Conservation (phyloP, 1,284 basidiomycete species). For the Ceratobasidium sp. region DNA sequence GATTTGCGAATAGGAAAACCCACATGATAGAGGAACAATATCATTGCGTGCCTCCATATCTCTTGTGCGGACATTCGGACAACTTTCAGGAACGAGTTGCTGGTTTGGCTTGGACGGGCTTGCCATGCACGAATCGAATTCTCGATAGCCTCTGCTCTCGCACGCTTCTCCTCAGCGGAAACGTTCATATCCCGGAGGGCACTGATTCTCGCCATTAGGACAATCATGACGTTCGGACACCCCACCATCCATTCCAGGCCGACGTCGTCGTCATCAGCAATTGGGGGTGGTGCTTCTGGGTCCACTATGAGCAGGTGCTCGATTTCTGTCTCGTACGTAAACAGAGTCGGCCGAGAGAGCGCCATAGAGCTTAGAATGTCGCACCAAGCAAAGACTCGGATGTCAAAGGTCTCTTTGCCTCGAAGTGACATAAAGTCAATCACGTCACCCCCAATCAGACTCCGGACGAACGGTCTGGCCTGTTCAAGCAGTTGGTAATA, state of each 20-base stretch:
- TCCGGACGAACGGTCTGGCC: constrained; percentile 34
- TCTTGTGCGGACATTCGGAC: constrained; percentile 44
- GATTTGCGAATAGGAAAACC: constrained; percentile 15
- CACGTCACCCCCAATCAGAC: constrained; percentile 27
- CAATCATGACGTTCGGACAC: constrained; percentile 42
- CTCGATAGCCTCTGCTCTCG: constrained; percentile 31
- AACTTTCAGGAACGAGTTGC: constrained; percentile 43
- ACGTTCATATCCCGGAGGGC: constrained; percentile 34
- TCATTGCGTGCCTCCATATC: constrained; percentile 41
- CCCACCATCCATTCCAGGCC: constrained; percentile 44
- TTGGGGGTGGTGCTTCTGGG: constrained; percentile 20
- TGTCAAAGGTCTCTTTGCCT: constrained; percentile 43
- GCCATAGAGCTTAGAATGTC: constrained; percentile 44
- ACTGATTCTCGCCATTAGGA: constrained; percentile 39
- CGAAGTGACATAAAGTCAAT: constrained; percentile 42
- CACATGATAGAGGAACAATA: constrained; percentile 44
- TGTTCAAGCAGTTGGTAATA: constrained; percentile 37
- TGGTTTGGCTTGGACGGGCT: constrained; percentile 38
- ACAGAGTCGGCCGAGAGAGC: constrained; percentile 36
- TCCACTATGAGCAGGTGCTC: constrained; percentile 30
- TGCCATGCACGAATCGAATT: constrained; percentile 34
- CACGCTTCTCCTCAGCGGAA: constrained; percentile 16
- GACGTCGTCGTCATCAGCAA: constrained; percentile 39
- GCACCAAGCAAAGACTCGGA: constrained; percentile 42
- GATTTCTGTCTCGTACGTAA: constrained; percentile 42